A percentile compares a stretch with the other conserved stretches of the same genome.
phyloP scores from a whole-genome alignment of 768 basidiomycete genomes.

The Boletellus sp. region DNA sequence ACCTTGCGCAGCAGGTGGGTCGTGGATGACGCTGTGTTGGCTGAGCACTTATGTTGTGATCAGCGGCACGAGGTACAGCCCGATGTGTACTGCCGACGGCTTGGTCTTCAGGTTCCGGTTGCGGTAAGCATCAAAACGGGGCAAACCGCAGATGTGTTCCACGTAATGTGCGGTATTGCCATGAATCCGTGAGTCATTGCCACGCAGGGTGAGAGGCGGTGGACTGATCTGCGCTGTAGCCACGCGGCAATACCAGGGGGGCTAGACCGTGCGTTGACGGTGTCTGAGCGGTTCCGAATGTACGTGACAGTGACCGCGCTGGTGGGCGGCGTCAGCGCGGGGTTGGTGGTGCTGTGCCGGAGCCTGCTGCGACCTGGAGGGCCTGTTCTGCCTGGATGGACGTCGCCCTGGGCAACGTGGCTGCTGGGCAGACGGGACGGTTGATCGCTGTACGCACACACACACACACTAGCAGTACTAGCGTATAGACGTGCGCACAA shows the following conservation, averaged over 20 bases:
- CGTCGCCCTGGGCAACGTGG: constrained; percentile 64
- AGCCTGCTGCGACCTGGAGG: constrained; percentile 63
- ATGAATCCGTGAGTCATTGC: constrained; percentile 72
- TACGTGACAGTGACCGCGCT: constrained; percentile 72
- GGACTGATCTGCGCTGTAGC: constrained; percentile 33
- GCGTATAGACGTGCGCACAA: constrained; percentile 18
- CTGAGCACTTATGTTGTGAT: constrained; percentile 11
- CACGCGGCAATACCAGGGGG: constrained; percentile 75
- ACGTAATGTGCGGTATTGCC: constrained; percentile 78
- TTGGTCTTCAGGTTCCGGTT: constrained; percentile 90
- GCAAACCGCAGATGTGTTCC: constrained; percentile 84
- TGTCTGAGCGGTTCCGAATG: constrained; percentile 63
- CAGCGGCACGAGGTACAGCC: constrained; percentile 98
- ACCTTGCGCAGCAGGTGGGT: constrained; percentile 87
- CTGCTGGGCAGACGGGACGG: constrained; percentile 49
- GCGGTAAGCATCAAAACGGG: constrained; percentile 87
- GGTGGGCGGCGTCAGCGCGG: constrained; percentile 71
- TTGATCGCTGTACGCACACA: constrained; percentile 21
- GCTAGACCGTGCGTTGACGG: constrained; percentile 71
- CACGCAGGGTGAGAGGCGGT: not conserved
- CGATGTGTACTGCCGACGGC: constrained; percentile 89
- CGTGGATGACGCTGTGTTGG: not conserved
- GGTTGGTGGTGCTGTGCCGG: constrained; percentile 66
- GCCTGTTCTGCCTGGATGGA: constrained; percentile 49
- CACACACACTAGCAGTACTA: too few relatives aligned